Evolutionary conservation across 345 rosid genomes (phyloP), one percentile per base, ranked within the genome.

Genomic region (Citrus medica): DNA sequence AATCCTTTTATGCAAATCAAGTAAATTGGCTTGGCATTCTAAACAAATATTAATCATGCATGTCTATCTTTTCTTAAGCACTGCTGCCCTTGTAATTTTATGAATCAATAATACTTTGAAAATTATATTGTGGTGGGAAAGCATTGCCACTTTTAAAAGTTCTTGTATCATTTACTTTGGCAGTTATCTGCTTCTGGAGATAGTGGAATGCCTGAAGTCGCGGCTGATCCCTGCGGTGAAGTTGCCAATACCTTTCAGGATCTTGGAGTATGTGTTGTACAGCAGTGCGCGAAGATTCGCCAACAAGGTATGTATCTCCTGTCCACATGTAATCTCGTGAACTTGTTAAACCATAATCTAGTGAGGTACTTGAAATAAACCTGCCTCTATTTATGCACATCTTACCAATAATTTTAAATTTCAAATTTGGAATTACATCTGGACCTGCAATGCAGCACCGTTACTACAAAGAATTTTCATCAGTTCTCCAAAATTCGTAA

Each of bases 111-210:
- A 42, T 37, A 48, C 40, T 5, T 66, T 17, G 21, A 56, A 79
- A 76, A 35, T 33, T 62, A 61, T 55, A 27, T 56, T 28, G 56
- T 67, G 25, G n/a, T 79, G 76, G 62, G 53, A 75, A 71, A 70
- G 79, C 71, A 14, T 65, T 51, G 28, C 22, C 46, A 75, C 70
- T 32, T 32, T 33, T 28, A 13, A 58, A 58, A 75, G 9, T 7
- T 32, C 38, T 77, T 27, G 58, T 76, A 60, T 16, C 70, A 67
- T 80, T 78, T 67, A 35, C 33, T 64, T 46, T 16, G 67, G 59
- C 78, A 95, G 99, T 83, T 95, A 82, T 93, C 99, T 56, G 94
- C 99, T 84, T 95, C 99, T 19, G 97, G 99, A 61, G 99, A 95
- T 83, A 86, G 93, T 73, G 99, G 98, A 84, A 88, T 77, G 58